Evolutionary conservation across 139 green algal species (phyloP).

Genomic region (Micractinium conductrix): DNA sequence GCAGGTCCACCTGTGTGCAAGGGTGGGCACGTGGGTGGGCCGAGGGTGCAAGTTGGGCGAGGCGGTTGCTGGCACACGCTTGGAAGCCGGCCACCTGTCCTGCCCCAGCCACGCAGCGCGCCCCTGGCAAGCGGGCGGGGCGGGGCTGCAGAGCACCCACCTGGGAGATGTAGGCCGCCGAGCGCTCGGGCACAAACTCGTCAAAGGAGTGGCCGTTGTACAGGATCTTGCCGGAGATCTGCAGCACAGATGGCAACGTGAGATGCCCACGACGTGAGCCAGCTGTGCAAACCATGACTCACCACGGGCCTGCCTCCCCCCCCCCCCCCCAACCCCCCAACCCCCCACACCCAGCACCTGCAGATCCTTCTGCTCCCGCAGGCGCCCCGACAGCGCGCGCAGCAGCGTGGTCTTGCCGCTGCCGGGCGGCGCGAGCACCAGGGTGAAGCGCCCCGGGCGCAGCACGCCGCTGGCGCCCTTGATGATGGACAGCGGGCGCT

Average conservation of each 20-base stretch:
- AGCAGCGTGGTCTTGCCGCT: slow-evolving; percentile 75
- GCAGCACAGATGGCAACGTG: background rate
- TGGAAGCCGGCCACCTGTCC: too few species aligned
- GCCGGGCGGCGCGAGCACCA: slow-evolving; percentile 74
- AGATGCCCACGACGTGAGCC: too few species aligned
- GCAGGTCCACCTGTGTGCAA: slow-evolving; percentile 51
- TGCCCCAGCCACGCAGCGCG: too few species aligned
- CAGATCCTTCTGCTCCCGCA: slow-evolving; percentile 2
- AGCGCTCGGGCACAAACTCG: slow-evolving; percentile 63
- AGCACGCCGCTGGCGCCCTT: slow-evolving; percentile 43
- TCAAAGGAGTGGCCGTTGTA: slow-evolving; percentile 45
- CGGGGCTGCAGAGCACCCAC: too few species aligned
- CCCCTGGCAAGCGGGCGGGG: too few species aligned
- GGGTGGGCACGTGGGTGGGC: too few species aligned
- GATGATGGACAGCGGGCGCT: slow-evolving; percentile 23
- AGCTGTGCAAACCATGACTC: too few species aligned
- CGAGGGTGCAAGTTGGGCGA: too few species aligned
- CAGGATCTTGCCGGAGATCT: slow-evolving; percentile 4
- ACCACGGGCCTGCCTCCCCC: too few species aligned
- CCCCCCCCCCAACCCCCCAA: too few species aligned
- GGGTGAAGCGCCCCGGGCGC: slow-evolving; percentile 47
- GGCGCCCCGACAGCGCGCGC: slow-evolving; percentile 58
- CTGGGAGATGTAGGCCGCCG: slow-evolving; percentile 64
- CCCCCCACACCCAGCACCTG: background rate
- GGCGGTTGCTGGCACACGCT: too few species aligned